These are phyloP conservation scores for Pseudophaeomoniella oleicola DNA, from an alignment of 2,329 filamentous ascomycete species.

Conservation along the genomic window DNA sequence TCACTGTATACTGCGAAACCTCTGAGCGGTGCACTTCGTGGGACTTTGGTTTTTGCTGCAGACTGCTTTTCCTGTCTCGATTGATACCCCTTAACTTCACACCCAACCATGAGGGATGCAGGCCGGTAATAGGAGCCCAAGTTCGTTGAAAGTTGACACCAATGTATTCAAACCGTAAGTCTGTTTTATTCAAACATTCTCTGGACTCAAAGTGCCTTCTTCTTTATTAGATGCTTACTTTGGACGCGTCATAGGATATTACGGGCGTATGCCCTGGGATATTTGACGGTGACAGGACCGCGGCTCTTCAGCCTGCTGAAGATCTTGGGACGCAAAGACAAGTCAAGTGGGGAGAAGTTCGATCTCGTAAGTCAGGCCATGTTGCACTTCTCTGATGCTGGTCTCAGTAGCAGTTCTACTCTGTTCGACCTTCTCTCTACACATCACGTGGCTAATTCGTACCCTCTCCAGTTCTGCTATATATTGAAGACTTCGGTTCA, in stretches of 20 bases:
- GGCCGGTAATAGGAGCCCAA: background rate
- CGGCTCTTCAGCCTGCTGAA: conserved; percentile 25
- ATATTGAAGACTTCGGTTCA: conserved; percentile 10
- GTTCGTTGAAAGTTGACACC: background rate
- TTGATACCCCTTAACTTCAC: background rate
- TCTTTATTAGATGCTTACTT: too few species aligned
- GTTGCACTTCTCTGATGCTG: too few species aligned
- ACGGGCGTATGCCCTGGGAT: conserved; percentile 33
- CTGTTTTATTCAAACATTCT: too few species aligned
- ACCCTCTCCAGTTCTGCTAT: conserved; percentile 3
- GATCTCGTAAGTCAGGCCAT: conserved; percentile 23
- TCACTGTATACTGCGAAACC: too few species aligned
- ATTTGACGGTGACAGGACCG: conserved; percentile 32
- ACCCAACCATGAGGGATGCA: background rate
- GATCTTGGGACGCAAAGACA: conserved; percentile 17
- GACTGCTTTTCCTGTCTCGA: background rate
- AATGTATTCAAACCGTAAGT: background rate
- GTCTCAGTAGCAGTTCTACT: too few species aligned
- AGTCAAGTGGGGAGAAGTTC: conserved; percentile 18
- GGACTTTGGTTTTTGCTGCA: too few species aligned
- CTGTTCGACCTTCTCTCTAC: too few species aligned
- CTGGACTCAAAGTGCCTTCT: too few species aligned
- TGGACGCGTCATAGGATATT: conserved; percentile 15
- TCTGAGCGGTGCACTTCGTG: too few species aligned
- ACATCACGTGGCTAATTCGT: too few species aligned